A percentile compares a stretch with the other conserved stretches of the same genome.
These are phyloP conservation scores for Chaetomium globosum DNA, from an alignment of 2,329 filamentous ascomycete species.

Conservation along the genomic window DNA sequence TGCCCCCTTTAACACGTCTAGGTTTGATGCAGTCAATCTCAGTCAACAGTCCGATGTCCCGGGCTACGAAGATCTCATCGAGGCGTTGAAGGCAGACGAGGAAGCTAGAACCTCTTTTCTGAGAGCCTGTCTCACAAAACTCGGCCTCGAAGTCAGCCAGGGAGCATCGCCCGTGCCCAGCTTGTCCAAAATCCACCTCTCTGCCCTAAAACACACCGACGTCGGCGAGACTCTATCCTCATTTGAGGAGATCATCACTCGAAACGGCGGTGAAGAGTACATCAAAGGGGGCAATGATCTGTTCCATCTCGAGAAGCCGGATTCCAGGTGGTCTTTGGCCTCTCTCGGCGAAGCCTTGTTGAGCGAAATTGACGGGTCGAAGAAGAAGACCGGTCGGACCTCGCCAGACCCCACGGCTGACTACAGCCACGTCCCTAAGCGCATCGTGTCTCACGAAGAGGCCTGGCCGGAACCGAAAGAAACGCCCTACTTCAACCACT, in stretches of 20 bases:
- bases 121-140: conserved; percentile 74
- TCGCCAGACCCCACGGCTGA: conserved; percentile 49
- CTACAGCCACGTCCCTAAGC: conserved; percentile 73
- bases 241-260: conserved; percentile 68
- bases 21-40: conserved; percentile 81
- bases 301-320: conserved; percentile 73
- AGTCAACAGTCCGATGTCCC: conserved; percentile 66
- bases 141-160: conserved; percentile 77
- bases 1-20: conserved; percentile 44
- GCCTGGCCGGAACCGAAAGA: conserved; percentile 68
- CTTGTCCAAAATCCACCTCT: conserved; percentile 81
- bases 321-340: conserved; percentile 61
- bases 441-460: conserved; percentile 71
- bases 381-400: conserved; percentile 31
- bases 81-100: conserved; percentile 69
- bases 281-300: conserved; percentile 81
- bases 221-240: conserved; percentile 68
- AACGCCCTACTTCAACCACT: conserved; percentile 85
- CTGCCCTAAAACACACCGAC: conserved; percentile 64
- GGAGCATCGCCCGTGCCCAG: conserved; percentile 72
- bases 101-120: conserved; percentile 71
- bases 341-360: conserved; percentile 58
- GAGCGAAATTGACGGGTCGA: conserved; percentile 39
- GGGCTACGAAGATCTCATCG: conserved; percentile 70
- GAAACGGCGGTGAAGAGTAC: conserved; percentile 67